phyloP scores from a whole-genome alignment of 2,329 filamentous ascomycete species.

The Zymoseptoria ardabiliae region DNA sequence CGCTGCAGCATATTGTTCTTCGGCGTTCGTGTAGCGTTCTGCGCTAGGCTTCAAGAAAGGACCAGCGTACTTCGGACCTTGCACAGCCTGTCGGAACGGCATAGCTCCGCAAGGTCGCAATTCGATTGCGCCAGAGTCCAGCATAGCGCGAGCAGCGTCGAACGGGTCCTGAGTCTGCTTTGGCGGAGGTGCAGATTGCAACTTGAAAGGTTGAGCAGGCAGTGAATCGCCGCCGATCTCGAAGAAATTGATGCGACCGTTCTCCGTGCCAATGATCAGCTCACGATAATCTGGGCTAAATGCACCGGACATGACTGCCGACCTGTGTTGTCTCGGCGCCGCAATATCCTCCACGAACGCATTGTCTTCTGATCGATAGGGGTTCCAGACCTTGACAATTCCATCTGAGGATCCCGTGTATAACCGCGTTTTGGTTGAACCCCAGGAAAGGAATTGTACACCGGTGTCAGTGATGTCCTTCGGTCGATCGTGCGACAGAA shows the following conservation, averaged over 20 bases:
- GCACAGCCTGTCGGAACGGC: conserved; percentile 39
- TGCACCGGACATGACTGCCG: conserved; percentile 51
- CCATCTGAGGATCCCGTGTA: conserved; percentile 57
- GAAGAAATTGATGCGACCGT: conserved; percentile 48
- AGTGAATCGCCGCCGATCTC: conserved; percentile 29
- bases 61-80: conserved; percentile 37
- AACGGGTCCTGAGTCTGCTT: conserved; percentile 3
- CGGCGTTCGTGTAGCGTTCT: conserved; percentile 20
- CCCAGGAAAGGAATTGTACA: conserved; percentile 53
- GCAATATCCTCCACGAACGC: conserved; percentile 46
- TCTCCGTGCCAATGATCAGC: conserved; percentile 51
- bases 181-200: conserved; percentile 12
- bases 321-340: conserved; percentile 32
- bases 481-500: conserved; percentile 36
- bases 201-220: conserved; percentile 14
- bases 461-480: conserved; percentile 51
- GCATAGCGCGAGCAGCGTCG: conserved; percentile 22
- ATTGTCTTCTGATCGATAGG: conserved; percentile 45
- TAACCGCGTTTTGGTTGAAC: conserved; percentile 43
- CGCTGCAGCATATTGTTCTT: conserved; percentile 21
- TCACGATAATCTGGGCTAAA: conserved; percentile 50
- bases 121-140: conserved; percentile 30
- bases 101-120: conserved; percentile 34
- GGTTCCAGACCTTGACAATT: conserved; percentile 53
- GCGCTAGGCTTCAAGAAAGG: conserved; percentile 26